Base-by-base conservation (phyloP, 306 rosid species). In the Dalbergia cochinchinensis region DNA sequence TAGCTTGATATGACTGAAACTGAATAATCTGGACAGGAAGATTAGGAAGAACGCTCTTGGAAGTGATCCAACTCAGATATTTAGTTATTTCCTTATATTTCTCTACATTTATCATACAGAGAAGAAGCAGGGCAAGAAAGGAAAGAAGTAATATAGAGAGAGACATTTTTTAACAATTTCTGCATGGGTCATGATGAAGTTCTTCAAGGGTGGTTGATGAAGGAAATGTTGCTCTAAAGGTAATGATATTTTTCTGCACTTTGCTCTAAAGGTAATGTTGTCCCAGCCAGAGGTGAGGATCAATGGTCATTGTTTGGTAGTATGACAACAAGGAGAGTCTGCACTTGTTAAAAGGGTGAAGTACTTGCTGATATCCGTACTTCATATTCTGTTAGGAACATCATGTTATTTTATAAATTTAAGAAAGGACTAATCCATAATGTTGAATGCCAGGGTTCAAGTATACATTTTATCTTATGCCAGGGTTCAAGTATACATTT, bases 81-180 rank as follows among this genome's bases (percentile, higher is more conserved):
- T 34, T 19, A 15, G 13, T 61, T 44, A 22, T 34, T 76, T 65
- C 44, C 20, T 81, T 42, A 63, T 73, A 19, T 50, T 45, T 34
- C 0, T n/a, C 20, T 65, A 19, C 65, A 67, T 34, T 53, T 68
- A 55, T 18, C 55, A 47, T 75, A 15, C 90, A 92, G 94, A 78
- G 78, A 90, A 89, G 88, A 83, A 90, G 84, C 90, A 63, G 60
- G 68, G 82, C 15, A 88, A 88, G 81, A 84, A 86, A 82, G 88
- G 82, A 48, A 84, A 85, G 79, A 86, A 75, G 83, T 78, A 58
- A 50, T 51, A 73, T 22, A 37, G 72, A 39, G 62, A 39, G 69
- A 13, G 69, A 19, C 5, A 10, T 54, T 19, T 53, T 33, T 44
- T 14, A 55, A 57, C 18, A 34, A 19, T 48, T 35, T 39, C 53